Evolutionary conservation across 805 yeast genomes (phyloP).

Genomic region (Blastobotrys robertii): DNA sequence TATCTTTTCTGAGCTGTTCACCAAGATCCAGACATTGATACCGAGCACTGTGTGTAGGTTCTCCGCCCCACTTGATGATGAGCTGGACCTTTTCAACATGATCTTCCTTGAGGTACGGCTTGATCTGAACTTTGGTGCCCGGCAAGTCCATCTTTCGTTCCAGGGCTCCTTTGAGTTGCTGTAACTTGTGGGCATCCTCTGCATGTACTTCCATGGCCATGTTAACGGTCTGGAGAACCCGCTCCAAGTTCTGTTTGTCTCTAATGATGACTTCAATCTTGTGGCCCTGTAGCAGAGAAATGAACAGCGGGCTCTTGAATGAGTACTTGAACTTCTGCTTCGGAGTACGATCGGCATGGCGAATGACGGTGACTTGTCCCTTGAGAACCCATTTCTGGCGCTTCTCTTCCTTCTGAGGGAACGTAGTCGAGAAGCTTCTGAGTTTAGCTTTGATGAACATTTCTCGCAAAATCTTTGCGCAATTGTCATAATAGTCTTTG

Average conservation of each 20-base stretch:
- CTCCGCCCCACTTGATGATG: slow-evolving; percentile 98
- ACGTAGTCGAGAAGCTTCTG: slow-evolving; percentile 17
- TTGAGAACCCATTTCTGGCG: slow-evolving; percentile 94
- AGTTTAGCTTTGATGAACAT: slow-evolving; percentile 56
- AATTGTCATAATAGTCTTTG: slow-evolving; percentile 69
- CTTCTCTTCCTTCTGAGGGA: slow-evolving; percentile 42
- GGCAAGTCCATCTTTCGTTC: slow-evolving; percentile 85
- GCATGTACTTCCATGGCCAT: slow-evolving; percentile 58
- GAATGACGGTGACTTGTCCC: slow-evolving; percentile 80
- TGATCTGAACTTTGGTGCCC: slow-evolving; percentile 92
- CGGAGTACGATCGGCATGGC: slow-evolving; percentile 98
- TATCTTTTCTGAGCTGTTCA: slow-evolving; percentile 88
- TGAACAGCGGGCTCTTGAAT: slow-evolving; percentile 77
- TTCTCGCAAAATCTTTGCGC: slow-evolving; percentile 67
- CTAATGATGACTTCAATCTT: slow-evolving; percentile 93
- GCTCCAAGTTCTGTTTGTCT: slow-evolving; percentile 73
- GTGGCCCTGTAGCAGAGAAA: slow-evolving; percentile 83
- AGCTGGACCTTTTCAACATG: slow-evolving; percentile 92
- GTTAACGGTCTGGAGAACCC: slow-evolving; percentile 75
- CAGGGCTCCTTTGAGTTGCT: slow-evolving; percentile 69
- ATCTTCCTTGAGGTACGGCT: slow-evolving; percentile 60
- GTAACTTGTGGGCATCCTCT: slow-evolving; percentile 72
- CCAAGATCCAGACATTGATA: slow-evolving; percentile 94
- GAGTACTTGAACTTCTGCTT: slow-evolving; percentile 96
- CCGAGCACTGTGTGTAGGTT: slow-evolving; percentile 94